phyloP scores from a whole-genome alignment of 1,284 basidiomycete genomes.

The Irpex lacteus region DNA sequence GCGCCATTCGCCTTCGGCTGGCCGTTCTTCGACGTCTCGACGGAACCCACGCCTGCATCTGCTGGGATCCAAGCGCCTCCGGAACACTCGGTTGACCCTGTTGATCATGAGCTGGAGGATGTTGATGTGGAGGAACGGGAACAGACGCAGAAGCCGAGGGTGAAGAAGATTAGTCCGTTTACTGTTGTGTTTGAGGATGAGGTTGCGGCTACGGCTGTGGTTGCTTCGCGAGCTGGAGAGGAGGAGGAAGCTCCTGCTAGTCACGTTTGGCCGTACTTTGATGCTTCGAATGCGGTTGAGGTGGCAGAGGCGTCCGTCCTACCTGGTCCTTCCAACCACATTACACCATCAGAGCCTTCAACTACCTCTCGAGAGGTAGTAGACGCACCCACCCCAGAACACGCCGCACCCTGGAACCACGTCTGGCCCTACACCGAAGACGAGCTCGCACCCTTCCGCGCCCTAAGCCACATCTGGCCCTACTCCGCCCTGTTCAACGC shows the following conservation, averaged over 20 bases:
- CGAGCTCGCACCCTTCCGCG: neutral
- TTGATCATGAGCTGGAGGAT: constrained; percentile 1
- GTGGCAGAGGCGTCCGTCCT: neutral
- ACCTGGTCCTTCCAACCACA: too few species aligned
- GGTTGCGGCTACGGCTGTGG: neutral
- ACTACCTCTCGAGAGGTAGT: too few species aligned
- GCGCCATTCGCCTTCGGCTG: constrained; percentile 14
- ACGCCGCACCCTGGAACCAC: neutral
- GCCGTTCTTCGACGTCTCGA: constrained; percentile 23
- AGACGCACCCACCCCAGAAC: neutral
- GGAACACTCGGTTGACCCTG: neutral
- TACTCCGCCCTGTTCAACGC: neutral
- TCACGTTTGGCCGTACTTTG: neutral
- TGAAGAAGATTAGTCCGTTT: constrained; percentile 6
- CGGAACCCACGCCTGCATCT: neutral
- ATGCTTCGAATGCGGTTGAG: neutral
- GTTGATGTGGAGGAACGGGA: neutral
- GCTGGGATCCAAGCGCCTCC: neutral
- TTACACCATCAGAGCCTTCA: too few species aligned
- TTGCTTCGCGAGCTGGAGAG: neutral
- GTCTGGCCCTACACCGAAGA: neutral
- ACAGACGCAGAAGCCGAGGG: neutral
- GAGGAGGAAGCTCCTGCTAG: neutral
- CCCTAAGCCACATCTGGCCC: neutral
- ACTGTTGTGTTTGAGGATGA: constrained; percentile 21